Evolutionary conservation across 169 alveolate species (phyloP).

Genomic region (Neospora caninum): DNA sequence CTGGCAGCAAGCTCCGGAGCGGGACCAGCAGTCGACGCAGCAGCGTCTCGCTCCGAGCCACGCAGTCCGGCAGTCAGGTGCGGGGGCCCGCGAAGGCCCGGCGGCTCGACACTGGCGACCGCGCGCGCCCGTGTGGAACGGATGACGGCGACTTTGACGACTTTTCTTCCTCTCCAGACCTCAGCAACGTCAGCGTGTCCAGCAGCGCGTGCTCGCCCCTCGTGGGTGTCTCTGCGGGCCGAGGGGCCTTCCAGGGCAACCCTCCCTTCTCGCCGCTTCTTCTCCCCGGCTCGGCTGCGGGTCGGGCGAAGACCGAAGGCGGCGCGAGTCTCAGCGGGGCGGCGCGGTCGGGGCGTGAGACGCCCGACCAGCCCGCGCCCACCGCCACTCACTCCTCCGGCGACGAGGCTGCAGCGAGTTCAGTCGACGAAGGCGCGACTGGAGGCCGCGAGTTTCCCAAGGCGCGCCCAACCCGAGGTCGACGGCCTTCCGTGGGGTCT

Average conservation of each 20-base stretch:
- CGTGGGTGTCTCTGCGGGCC: not conserved
- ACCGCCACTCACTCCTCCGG: too few relatives aligned
- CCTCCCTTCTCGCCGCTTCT: not conserved
- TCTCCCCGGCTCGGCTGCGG: not conserved
- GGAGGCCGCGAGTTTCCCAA: not conserved
- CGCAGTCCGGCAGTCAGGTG: too few relatives aligned
- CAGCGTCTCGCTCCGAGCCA: not conserved
- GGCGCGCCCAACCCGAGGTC: too few relatives aligned
- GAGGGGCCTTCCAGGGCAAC: not conserved
- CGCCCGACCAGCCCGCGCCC: not conserved
- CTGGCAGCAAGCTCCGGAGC: not conserved
- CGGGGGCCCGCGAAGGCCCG: too few relatives aligned
- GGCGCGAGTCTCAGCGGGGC: not conserved
- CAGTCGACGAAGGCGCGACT: not conserved
- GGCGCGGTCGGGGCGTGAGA: not conserved
- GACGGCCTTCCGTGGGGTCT: too few relatives aligned
- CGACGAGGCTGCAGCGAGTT: not conserved
- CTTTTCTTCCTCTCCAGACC: not conserved
- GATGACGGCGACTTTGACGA: not conserved
- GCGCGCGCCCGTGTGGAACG: not conserved
- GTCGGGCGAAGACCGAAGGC: not conserved
- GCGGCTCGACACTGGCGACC: too few relatives aligned
- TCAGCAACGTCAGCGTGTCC: not conserved
- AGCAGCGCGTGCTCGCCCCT: conserved; percentile 8
- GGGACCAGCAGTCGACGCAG: not conserved